Conservation (phyloP, 2,329 filamentous ascomycete species). For the Anthostomella pinea region DNA sequence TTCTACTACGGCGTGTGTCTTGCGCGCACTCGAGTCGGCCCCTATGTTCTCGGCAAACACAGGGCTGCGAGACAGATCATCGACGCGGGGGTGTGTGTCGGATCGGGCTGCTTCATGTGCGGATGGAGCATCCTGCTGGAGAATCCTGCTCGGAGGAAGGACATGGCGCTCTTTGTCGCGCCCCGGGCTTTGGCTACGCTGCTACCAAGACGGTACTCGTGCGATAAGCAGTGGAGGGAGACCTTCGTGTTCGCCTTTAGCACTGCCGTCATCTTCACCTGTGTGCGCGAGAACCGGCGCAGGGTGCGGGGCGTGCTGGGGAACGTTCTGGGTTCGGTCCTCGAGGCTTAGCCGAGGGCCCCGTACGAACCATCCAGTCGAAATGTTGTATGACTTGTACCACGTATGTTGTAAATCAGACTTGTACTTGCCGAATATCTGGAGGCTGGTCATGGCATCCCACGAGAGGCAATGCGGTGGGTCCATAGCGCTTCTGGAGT, state of each 20-base stretch:
- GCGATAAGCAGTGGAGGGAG: constrained; percentile 65
- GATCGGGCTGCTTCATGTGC: constrained; percentile 69
- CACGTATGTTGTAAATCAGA: too few relatives aligned
- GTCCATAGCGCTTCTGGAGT: too few relatives aligned
- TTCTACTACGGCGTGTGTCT: constrained; percentile 88
- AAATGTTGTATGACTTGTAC: too few relatives aligned
- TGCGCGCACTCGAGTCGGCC: constrained; percentile 69
- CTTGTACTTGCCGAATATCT: too few relatives aligned
- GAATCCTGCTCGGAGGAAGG: constrained; percentile 61
- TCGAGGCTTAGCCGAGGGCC: constrained; percentile 35
- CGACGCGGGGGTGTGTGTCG: constrained; percentile 66
- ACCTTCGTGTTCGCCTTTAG: constrained; percentile 63
- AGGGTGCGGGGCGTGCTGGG: constrained; percentile 69
- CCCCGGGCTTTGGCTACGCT: constrained; percentile 74
- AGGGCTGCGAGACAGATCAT: constrained; percentile 46
- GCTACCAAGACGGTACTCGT: constrained; percentile 65
- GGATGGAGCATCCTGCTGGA: constrained; percentile 82
- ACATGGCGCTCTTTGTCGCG: constrained; percentile 77
- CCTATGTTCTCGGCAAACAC: constrained; percentile 59
- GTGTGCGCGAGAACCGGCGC: constrained; percentile 57
- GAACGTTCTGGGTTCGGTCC: constrained; percentile 51
- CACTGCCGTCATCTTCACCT: constrained; percentile 68
- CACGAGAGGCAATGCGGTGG: too few relatives aligned
- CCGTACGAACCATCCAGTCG: too few relatives aligned
- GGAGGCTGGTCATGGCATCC: too few relatives aligned